Percentiles rank a stretch among this genome's conserved stretches.
phyloP scores from a whole-genome alignment of 768 basidiomycete species.

The Xanthoconium purpureum region DNA sequence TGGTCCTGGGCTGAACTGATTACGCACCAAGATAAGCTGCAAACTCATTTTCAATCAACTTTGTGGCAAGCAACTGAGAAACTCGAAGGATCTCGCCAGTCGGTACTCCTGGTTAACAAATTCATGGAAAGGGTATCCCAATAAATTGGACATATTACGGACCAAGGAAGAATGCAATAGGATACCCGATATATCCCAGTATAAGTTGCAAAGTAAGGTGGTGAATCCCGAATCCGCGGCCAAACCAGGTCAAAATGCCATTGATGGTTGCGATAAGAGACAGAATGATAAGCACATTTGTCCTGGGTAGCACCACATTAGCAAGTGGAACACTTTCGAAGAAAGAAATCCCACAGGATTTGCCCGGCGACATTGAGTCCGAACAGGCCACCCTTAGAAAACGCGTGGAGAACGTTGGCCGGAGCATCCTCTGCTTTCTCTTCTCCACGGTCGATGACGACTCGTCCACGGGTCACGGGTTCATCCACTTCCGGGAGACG shows the following conservation, averaged over 20 bases:
- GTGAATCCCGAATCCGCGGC: slow-evolving; percentile 80
- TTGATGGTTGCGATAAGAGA: slow-evolving; percentile 80
- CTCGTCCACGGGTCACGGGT: slow-evolving; percentile 78
- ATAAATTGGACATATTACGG: neutral
- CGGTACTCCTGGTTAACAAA: slow-evolving; percentile 54
- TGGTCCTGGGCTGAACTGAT: neutral
- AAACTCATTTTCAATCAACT: slow-evolving; percentile 86
- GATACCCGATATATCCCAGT: slow-evolving; percentile 86
- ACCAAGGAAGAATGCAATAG: slow-evolving; percentile 73
- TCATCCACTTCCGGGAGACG: slow-evolving; percentile 82
- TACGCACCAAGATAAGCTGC: slow-evolving; percentile 58
- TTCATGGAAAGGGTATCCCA: slow-evolving; percentile 2
- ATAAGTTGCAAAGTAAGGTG: slow-evolving; percentile 80
- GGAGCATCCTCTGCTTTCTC: slow-evolving; percentile 50
- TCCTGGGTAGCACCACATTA: slow-evolving; percentile 37
- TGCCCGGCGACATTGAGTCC: slow-evolving; percentile 86
- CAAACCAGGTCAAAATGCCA: slow-evolving; percentile 86
- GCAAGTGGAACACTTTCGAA: neutral
- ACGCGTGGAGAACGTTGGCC: slow-evolving; percentile 84
- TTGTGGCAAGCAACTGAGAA: slow-evolving; percentile 77
- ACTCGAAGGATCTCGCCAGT: slow-evolving; percentile 78
- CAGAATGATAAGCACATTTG: slow-evolving; percentile 83
- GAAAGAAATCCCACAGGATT: slow-evolving; percentile 56
- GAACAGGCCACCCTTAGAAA: slow-evolving; percentile 80
- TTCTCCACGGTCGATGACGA: slow-evolving; percentile 79